Conservation (phyloP, 2,329 filamentous ascomycete species). For the Aspergillus sp. region DNA sequence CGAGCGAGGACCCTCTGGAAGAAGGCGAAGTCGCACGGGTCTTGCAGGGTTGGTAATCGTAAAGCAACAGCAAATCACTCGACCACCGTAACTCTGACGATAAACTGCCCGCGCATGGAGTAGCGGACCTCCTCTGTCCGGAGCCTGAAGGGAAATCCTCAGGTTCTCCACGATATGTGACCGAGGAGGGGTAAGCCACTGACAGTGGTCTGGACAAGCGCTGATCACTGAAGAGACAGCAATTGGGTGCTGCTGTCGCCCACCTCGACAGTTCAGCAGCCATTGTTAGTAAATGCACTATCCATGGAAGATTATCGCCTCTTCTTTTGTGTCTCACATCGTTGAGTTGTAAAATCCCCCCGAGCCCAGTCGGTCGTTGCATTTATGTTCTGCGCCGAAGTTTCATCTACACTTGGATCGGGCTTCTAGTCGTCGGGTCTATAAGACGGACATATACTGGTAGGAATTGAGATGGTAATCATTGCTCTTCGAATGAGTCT, state of each 20-base stretch:
- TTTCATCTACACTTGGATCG: constrained; percentile 11
- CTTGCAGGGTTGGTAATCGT: constrained; percentile 19
- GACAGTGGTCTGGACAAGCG: constrained; percentile 26
- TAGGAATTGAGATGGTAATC: not conserved
- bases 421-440: not conserved
- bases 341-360: not conserved
- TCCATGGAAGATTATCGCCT: not conserved
- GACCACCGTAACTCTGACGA: constrained; percentile 4
- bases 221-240: constrained; percentile 33
- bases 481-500: not conserved
- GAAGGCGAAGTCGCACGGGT: constrained; percentile 16
- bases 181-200: too few species aligned
- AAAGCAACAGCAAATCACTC: constrained; percentile 1
- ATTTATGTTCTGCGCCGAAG: constrained; percentile 10
- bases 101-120: constrained; percentile 17
- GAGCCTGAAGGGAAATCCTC: constrained; percentile 23
- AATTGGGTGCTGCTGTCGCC: constrained; percentile 29
- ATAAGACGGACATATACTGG: not conserved
- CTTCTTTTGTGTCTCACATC: not conserved
- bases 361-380: not conserved
- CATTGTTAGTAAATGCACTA: too few species aligned
- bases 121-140: constrained; percentile 18
- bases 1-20: constrained; percentile 3
- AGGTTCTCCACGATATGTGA: constrained; percentile 9
- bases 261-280: constrained; percentile 16